Evolutionary conservation across 306 rosid genomes (phyloP), one percentile per base, ranked within the genome.

Genomic region (Mucuna pruriens): DNA sequence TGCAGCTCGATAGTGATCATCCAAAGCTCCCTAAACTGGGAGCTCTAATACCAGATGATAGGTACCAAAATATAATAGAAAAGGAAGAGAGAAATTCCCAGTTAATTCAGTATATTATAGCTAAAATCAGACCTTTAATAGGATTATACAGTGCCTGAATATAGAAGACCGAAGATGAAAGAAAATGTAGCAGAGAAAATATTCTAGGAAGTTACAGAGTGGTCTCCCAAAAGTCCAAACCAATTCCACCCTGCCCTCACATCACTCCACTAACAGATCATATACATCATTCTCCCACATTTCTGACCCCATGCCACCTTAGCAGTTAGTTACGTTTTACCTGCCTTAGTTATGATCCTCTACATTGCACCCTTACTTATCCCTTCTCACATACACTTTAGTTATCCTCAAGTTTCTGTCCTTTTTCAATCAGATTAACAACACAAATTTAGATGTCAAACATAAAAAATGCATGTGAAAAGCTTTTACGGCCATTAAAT

Each of bases 381-480:
- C 9, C 68, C 39, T 29, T 61, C 39, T 61, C 22, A 62, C 36
- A 25, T 25, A 58, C 38, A 60, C 64, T 23, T 26, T 11, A 60
- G 66, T 60, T 60, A 60, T 25, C 8, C 63, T 3, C 7, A 6
- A 60, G 66, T 60, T 57, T 26, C 9, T 60, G 26, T 25, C 25
- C 8, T 40, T 29, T 78, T 46, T 22, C 57, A 34, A 33, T 16
- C 19, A 77, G 34, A 78, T 36, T 66, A 55, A 17, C 71, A 73
- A 49, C 6, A 39, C 45, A 70, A 62, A 66, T 9, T 58, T 61
- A 15, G 22, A 34, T 42, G 80, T 39, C 20, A 58, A 38, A 58
- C 13, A 16, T 2, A 33, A 61, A 83, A 68, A 23, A 23, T 10
- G 15, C 52, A 20, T 11, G 17, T 3, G 57, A 36, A 61, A 74